phyloP scores from a whole-genome alignment of 2,329 filamentous ascomycete genomes.

The Alternaria solani region DNA sequence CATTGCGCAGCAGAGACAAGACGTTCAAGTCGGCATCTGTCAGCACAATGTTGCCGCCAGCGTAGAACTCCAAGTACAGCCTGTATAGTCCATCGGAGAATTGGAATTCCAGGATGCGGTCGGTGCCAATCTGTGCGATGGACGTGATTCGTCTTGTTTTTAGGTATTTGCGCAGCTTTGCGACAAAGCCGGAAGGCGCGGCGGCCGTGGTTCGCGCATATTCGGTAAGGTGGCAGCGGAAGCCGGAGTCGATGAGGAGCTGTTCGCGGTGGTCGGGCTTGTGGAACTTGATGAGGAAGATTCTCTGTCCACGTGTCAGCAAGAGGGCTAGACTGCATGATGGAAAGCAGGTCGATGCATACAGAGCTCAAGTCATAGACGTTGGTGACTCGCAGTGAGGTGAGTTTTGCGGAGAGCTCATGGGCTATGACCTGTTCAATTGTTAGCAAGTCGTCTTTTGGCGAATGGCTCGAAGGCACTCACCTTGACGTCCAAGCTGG shows the following conservation, averaged over 20 bases:
- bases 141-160: conserved; percentile 85
- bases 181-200: conserved; percentile 84
- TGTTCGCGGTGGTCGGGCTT: conserved; percentile 90
- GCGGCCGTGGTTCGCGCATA: conserved; percentile 88
- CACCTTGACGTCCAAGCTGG: conserved; percentile 79
- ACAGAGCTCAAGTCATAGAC: conserved; percentile 93
- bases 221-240: conserved; percentile 91
- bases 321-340: conserved; percentile 16
- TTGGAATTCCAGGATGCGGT: conserved; percentile 88
- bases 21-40: conserved; percentile 87
- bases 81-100: conserved; percentile 92
- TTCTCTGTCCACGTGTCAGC: conserved; percentile 64
- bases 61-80: conserved; percentile 94
- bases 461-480: background rate
- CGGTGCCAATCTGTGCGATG: conserved; percentile 86
- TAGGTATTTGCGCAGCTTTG: conserved; percentile 83
- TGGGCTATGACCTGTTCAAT: conserved; percentile 81
- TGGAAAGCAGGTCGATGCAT: conserved; percentile 26
- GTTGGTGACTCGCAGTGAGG: conserved; percentile 84
- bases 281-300: conserved; percentile 93
- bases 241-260: conserved; percentile 91
- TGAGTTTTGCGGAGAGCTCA: conserved; percentile 81
- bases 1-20: conserved; percentile 79
- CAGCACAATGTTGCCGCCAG: conserved; percentile 91
- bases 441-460: background rate